These are phyloP conservation scores for Botrytis tulipae DNA, from an alignment of 2,329 filamentous ascomycete genomes.

Conservation along the genomic window DNA sequence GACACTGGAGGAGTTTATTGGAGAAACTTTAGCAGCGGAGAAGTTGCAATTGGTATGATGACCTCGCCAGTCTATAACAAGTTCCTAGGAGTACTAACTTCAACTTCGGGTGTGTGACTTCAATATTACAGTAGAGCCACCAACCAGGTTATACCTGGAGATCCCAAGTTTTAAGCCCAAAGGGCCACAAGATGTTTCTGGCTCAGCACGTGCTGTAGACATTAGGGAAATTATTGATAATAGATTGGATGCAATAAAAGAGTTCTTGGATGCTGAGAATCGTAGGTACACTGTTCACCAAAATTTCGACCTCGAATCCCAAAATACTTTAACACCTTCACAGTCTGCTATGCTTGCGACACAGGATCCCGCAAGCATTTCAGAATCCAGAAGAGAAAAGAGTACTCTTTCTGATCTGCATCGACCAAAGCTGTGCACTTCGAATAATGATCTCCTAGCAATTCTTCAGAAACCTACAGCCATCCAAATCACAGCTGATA, in stretches of 20 bases:
- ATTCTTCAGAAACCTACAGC: not conserved
- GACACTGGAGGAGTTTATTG: not conserved
- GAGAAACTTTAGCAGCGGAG: not conserved
- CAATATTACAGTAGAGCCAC: conserved; percentile 3
- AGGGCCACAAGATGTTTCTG: not conserved
- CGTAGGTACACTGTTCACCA: not conserved
- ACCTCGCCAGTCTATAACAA: not conserved
- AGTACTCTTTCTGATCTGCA: not conserved
- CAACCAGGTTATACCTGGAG: not conserved
- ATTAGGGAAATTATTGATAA: not conserved
- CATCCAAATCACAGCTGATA: conserved; percentile 24
- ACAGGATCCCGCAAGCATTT: not conserved
- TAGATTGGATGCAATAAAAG: not conserved
- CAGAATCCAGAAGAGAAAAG: not conserved
- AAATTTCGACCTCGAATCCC: not conserved
- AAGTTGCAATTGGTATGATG: conserved; percentile 13
- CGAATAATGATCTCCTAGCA: not conserved
- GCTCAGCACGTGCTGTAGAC: not conserved
- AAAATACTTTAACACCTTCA: not conserved
- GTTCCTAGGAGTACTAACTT: conserved; percentile 11
- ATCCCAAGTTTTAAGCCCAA: not conserved
- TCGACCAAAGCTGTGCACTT: not conserved
- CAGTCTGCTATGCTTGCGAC: conserved; percentile 19
- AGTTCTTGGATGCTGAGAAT: not conserved
- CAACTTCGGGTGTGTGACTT: conserved; percentile 5